Evolutionary conservation across 305 asterid species (phyloP), one percentile per base, ranked within the genome.

Genomic region (Solanum aculeatissimum): DNA sequence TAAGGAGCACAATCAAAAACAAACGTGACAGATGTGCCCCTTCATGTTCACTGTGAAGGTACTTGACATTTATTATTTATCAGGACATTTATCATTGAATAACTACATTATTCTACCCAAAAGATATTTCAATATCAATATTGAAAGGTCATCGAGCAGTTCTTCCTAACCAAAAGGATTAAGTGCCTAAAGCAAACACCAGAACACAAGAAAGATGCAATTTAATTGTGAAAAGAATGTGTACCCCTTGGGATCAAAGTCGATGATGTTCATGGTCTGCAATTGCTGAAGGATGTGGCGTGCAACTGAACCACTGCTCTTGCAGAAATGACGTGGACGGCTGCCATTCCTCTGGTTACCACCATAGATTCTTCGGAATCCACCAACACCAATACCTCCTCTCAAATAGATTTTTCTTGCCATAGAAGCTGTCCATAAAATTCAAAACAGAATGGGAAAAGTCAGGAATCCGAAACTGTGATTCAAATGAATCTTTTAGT

Each of bases 271-370:
- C 92, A 89, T 88, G 13, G 42, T 69, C 71, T 88, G 88, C 85
- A 89, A 81, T 77, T 89, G 92, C 82, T 89, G 90, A 81, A 89
- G 92, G 16, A 89, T 89, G 70, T 89, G 88, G 14, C 92, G 90
- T 12, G 90, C 90, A 65, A 89, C 85, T n/a, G 88, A 60, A 45
- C 92, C 92, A 83, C 92, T 89, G 86, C 92, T 89, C 72, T 85
- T 88, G 62, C 92, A 85, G 84, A 89, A 89, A 84, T 89, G 90
- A 18, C 87, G 90, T 43, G 92, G 92, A 3, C 86, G 71, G 25
- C 89, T 85, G 49, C 92, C 90, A 35, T 88, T 89, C 86, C 92
- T 89, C 88, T 89, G 82, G 88, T 90, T 87, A 32, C 92, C 92
- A 58, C 92, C 92, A 68, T 89, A 89, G 23, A 89, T 89, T 43